Base-by-base conservation (phyloP, 768 basidiomycete species). In the Psilocybe azurescens region DNA sequence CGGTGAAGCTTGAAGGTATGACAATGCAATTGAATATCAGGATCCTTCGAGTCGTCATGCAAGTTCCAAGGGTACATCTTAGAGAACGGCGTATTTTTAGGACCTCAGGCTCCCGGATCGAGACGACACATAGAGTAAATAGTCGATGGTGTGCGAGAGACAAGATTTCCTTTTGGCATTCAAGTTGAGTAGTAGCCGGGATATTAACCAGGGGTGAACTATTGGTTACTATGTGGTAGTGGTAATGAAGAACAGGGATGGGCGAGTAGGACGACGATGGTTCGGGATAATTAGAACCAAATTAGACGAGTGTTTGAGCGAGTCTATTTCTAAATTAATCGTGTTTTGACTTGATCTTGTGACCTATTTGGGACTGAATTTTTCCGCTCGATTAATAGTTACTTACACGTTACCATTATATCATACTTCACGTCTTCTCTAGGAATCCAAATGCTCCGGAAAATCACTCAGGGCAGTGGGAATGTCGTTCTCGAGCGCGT, bases 371-470 rank as follows among this genome's bases (percentile, higher is more conserved):
- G 56, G 56, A 56, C 57, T 63, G 46, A 56, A 68, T 63, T 68
- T 68, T 65, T 65, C 64, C 64, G 62, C 38, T 55, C 14, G 36
- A 58, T 32, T 46, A 51, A 16, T 24, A 20, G 16, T 50, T 18
- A 50, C 48, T 53, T 46, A 18, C 49, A 57, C 51, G 59, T 53
- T 58, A 52, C 33, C 53, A 54, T 53, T 49, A 52, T 33, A 52
- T 44, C 24, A 61, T 56, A 56, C 13, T 44, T 33, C 56, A 24
- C 52, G 18, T 30, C 62, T 30, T 20, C 54, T 41, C 28, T 53
- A 14, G 38, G 44, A 41, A 47, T 54, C 39, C 18, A n/a, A 44
- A 69, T 67, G 67, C 67, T 67, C 58, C 61, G 67, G 32, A 67
- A 63, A 51, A 59, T 58, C 29, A 55, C 50, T 51, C 58, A 33